Conservation (phyloP, 768 basidiomycete species). For the Suillus alpinus region DNA sequence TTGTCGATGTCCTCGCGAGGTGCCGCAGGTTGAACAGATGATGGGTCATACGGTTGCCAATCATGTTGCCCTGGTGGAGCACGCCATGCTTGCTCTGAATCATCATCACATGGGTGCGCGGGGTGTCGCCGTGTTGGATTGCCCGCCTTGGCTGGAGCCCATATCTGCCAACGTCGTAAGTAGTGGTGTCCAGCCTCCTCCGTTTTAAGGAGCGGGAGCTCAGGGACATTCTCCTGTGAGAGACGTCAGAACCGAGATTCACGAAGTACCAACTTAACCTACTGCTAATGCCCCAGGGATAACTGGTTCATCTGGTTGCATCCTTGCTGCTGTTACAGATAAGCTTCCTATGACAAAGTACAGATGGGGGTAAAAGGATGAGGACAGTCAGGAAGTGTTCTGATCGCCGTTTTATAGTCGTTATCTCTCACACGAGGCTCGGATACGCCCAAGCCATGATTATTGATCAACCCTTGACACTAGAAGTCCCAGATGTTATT, state of each 20-base stretch:
- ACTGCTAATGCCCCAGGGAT: constrained; percentile 1
- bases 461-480: not conserved
- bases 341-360: not conserved
- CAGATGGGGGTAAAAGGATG: not conserved
- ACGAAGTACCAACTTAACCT: not conserved
- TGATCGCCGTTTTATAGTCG: not conserved
- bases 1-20: constrained; percentile 14
- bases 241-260: not conserved
- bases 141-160: not conserved
- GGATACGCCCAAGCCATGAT: not conserved
- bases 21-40: constrained; percentile 8
- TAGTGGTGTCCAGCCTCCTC: constrained; percentile 8
- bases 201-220: not conserved
- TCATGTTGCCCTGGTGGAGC: not conserved
- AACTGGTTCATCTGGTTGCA: not conserved
- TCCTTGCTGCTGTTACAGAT: not conserved
- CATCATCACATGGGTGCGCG: not conserved
- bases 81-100: not conserved
- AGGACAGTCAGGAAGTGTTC: not conserved
- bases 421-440: not conserved
- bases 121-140: not conserved
- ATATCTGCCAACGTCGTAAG: constrained; percentile 6
- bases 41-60: constrained; percentile 20
- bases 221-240: not conserved
- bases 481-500: not conserved